Evolutionary conservation across 768 basidiomycete genomes (phyloP).

Genomic region (Leccinum obscurum): DNA sequence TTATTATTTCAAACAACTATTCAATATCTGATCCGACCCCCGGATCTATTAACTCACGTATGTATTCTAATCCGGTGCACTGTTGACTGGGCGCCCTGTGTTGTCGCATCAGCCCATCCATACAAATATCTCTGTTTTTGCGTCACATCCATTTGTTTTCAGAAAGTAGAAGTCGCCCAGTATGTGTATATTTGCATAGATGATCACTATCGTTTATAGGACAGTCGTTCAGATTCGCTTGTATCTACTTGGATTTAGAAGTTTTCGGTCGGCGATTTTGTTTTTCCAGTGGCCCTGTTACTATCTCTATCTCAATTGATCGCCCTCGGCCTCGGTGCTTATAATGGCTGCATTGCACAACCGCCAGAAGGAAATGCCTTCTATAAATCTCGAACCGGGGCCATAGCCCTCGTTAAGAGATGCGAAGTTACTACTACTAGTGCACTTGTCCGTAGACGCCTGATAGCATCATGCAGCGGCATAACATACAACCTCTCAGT

Average conservation of each 20-base stretch:
- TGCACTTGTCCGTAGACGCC: not conserved
- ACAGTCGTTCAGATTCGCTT: conserved; percentile 6
- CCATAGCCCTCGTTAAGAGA: not conserved
- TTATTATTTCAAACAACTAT: not conserved
- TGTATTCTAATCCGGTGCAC: not conserved
- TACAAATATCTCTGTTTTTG: not conserved
- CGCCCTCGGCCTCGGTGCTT: not conserved
- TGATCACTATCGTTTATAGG: not conserved
- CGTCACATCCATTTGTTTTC: not conserved
- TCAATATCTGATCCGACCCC: not conserved
- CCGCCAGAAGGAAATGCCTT: not conserved
- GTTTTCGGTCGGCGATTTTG: not conserved
- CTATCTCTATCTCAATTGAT: no score
- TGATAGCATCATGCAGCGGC: not conserved
- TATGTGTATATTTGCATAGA: conserved; percentile 9
- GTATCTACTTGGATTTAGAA: not conserved
- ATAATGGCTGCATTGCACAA: not conserved
- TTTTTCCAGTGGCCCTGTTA: not conserved
- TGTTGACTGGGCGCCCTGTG: not conserved
- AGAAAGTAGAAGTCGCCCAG: not conserved
- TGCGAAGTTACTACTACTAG: not conserved
- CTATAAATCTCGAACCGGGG: not conserved
- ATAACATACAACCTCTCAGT: not conserved
- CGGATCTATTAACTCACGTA: not conserved
- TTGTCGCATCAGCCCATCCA: conserved; percentile 5